phyloP scores from a whole-genome alignment of 2,329 filamentous ascomycete species.

The Neodidymelliopsis sp. region DNA sequence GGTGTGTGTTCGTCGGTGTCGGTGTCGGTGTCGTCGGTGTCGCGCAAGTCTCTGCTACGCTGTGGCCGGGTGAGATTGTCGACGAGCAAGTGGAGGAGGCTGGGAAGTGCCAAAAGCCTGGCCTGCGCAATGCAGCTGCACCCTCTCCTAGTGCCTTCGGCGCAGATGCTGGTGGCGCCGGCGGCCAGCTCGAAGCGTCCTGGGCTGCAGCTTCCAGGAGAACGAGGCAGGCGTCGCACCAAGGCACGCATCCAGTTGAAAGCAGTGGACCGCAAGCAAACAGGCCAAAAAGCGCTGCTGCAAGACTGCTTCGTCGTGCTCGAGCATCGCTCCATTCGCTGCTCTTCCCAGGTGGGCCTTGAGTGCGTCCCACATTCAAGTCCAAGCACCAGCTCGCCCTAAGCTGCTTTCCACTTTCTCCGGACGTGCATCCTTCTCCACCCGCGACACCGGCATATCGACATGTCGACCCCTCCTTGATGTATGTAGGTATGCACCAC shows the following conservation, averaged over 20 bases:
- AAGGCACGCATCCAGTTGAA: too few species aligned
- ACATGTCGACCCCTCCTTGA: too few species aligned
- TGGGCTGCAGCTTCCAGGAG: slow-evolving; percentile 4
- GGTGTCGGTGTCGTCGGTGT: slow-evolving; percentile 2
- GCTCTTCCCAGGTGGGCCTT: not conserved
- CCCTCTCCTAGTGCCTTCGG: slow-evolving; percentile 14
- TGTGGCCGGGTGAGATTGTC: slow-evolving; percentile 4
- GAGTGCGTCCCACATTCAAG: not conserved
- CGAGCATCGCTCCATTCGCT: not conserved
- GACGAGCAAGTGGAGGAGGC: slow-evolving; percentile 17
- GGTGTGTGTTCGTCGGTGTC: too few species aligned
- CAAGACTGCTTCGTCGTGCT: not conserved
- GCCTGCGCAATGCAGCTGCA: slow-evolving; percentile 24
- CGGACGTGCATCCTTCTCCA: slow-evolving; percentile 10
- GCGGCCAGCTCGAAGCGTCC: not conserved
- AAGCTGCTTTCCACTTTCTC: slow-evolving; percentile 4
- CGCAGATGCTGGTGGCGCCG: slow-evolving; percentile 5
- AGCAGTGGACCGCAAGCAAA: too few species aligned
- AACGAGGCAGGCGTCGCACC: not conserved
- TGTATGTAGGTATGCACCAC: too few species aligned
- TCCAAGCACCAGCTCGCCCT: slow-evolving; percentile 1
- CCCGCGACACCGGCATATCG: not conserved
- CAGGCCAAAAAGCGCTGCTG: not conserved
- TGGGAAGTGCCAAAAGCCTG: slow-evolving; percentile 29
- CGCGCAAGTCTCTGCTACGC: slow-evolving; percentile 17